phyloP scores from a whole-genome alignment of 306 rosid genomes.

The Trifolium subterraneum region DNA sequence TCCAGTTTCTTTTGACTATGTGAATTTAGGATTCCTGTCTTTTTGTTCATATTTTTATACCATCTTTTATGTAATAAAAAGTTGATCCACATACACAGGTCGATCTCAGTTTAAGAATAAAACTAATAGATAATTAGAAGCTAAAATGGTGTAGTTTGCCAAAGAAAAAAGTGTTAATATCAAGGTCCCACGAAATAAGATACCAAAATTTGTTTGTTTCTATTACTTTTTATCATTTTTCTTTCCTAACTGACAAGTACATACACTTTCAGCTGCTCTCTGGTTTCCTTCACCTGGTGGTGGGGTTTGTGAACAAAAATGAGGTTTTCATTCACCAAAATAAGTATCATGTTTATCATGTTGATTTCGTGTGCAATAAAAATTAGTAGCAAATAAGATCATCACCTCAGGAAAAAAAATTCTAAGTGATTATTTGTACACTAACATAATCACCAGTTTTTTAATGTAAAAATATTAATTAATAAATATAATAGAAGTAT shows the following conservation, averaged over 20 bases:
- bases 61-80: neutral
- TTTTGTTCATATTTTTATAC: neutral
- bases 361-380: neutral
- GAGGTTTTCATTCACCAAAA: neutral
- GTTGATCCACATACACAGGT: too few relatives aligned
- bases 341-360: conserved; percentile 8
- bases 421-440: too few relatives aligned
- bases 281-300: neutral
- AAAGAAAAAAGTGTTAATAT: neutral
- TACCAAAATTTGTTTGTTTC: conserved; percentile 3
- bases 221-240: neutral
- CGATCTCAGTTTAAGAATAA: neutral
- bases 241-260: neutral
- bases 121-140: too few relatives aligned
- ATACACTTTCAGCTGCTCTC: neutral
- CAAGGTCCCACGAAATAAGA: neutral
- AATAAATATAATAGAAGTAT: neutral
- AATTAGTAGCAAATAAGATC: neutral
- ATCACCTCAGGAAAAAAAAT: too few relatives aligned
- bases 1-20: too few relatives aligned
- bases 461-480: neutral
- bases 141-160: neutral
- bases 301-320: neutral
- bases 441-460: neutral
- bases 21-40: neutral